A percentile compares a stretch with the other conserved stretches of the same genome.
Conservation (phyloP, 192 early-diverging fungal genomes). For the Umbelopsis sp. region DNA sequence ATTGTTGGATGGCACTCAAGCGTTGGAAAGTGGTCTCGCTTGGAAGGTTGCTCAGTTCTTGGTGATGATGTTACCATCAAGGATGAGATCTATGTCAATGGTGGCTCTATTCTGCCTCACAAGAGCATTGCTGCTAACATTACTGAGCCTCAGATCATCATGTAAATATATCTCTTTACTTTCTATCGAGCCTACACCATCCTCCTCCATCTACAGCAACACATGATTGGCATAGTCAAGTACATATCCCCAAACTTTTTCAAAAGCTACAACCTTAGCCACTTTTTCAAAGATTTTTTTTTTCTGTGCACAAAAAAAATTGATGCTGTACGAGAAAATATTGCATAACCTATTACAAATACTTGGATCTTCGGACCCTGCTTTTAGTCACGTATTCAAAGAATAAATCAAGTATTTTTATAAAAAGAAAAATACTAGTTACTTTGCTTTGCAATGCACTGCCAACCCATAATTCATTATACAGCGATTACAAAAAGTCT, state of each 20-base stretch:
- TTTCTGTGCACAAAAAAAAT: too few relatives aligned
- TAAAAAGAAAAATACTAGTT: too few relatives aligned
- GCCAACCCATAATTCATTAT: too few relatives aligned
- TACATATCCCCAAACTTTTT: constrained; percentile 3
- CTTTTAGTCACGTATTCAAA: too few relatives aligned
- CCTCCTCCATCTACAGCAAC: not conserved
- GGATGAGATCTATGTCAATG: constrained; percentile 95
- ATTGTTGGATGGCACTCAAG: constrained; percentile 98
- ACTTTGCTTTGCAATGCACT: too few relatives aligned
- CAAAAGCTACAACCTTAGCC: not conserved
- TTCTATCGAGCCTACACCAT: not conserved
- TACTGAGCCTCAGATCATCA: constrained; percentile 92
- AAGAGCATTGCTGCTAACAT: constrained; percentile 89
- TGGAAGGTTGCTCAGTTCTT: constrained; percentile 93
- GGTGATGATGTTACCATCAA: constrained; percentile 96
- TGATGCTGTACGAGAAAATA: too few relatives aligned
- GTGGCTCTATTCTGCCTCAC: constrained; percentile 95
- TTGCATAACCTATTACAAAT: too few relatives aligned
- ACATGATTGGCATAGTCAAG: not conserved
- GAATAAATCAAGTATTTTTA: too few relatives aligned
- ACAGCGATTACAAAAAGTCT: too few relatives aligned
- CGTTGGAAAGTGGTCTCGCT: constrained; percentile 91
- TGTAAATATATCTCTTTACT: constrained; percentile 61
- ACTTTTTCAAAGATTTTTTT: not conserved
- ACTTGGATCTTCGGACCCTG: too few relatives aligned